Evolutionary conservation across 2,329 filamentous ascomycete species (phyloP).

Genomic region (Allantophomopsis lycopodina): DNA sequence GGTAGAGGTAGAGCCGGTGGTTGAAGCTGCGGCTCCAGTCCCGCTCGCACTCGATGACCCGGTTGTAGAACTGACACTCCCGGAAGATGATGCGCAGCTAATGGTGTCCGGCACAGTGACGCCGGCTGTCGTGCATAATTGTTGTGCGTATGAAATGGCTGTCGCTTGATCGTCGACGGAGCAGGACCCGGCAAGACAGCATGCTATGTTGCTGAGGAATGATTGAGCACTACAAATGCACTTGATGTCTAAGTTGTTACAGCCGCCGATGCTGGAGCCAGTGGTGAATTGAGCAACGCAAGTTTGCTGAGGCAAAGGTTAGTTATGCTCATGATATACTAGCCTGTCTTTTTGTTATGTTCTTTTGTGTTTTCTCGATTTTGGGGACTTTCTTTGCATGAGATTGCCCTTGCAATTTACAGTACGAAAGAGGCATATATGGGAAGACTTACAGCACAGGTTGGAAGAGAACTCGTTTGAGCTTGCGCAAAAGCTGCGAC

Average conservation of each 20-base stretch:
- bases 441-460: slow-evolving; percentile 36
- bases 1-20: not conserved
- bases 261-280: slow-evolving; percentile 25
- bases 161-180: slow-evolving; percentile 21
- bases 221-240: slow-evolving; percentile 32
- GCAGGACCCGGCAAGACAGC: slow-evolving; percentile 33
- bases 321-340: not conserved
- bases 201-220: slow-evolving; percentile 32
- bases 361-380: not conserved
- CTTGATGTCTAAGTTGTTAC: slow-evolving; percentile 22
- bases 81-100: slow-evolving; percentile 5
- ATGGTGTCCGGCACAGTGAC: slow-evolving; percentile 16
- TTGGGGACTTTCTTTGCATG: not conserved
- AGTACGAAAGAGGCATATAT: not conserved
- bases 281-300: slow-evolving; percentile 20
- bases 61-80: not conserved
- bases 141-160: slow-evolving; percentile 18
- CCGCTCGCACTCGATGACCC: not conserved
- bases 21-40: not conserved
- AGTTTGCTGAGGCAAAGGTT: slow-evolving; percentile 11
- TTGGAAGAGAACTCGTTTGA: slow-evolving; percentile 29
- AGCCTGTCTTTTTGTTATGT: not conserved
- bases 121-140: slow-evolving; percentile 19
- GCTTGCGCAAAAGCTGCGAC: slow-evolving; percentile 37
- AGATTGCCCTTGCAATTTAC: not conserved